phyloP scores from a whole-genome alignment of 148 eudicot species.

The Limonium bicolor region DNA sequence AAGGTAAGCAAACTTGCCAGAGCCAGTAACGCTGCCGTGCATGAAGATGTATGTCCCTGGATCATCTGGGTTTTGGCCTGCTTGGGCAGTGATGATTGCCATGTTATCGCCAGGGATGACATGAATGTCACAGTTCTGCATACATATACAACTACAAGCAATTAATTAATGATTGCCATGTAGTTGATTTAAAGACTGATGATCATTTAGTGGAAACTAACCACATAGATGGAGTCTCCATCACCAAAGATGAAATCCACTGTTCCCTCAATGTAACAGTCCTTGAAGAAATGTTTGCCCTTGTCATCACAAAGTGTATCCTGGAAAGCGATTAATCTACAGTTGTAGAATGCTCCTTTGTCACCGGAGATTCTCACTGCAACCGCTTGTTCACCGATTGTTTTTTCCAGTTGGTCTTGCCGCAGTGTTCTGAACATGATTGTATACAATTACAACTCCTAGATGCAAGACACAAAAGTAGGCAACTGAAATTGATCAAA shows the following conservation, averaged over 20 bases:
- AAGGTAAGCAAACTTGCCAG: slow-evolving; percentile 15
- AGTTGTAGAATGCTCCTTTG: slow-evolving; percentile 16
- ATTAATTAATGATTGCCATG: neutral
- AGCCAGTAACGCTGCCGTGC: slow-evolving; percentile 30
- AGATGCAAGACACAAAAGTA: too few species aligned
- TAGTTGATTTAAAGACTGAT: neutral
- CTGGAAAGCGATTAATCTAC: slow-evolving; percentile 17
- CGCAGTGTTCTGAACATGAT: slow-evolving; percentile 46
- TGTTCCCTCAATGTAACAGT: slow-evolving; percentile 29
- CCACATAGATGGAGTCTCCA: slow-evolving; percentile 19
- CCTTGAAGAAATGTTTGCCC: slow-evolving; percentile 23
- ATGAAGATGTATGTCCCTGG: slow-evolving; percentile 23
- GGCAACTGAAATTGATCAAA: too few species aligned
- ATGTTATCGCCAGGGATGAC: slow-evolving; percentile 23
- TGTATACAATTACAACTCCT: too few species aligned
- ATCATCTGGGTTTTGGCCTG: slow-evolving; percentile 11
- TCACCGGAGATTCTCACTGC: slow-evolving; percentile 20
- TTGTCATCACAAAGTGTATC: slow-evolving; percentile 23
- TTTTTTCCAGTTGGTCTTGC: slow-evolving; percentile 48
- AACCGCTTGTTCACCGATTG: slow-evolving; percentile 13
- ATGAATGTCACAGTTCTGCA: slow-evolving; percentile 20
- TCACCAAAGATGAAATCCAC: slow-evolving; percentile 28
- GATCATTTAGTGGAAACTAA: too few species aligned
- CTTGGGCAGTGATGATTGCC: slow-evolving; percentile 35
- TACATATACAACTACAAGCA: neutral